Evolutionary conservation across 108 stramenopile genomes (phyloP), one percentile per base, ranked within the genome.

Genomic region (Cyclotella atomus): DNA sequence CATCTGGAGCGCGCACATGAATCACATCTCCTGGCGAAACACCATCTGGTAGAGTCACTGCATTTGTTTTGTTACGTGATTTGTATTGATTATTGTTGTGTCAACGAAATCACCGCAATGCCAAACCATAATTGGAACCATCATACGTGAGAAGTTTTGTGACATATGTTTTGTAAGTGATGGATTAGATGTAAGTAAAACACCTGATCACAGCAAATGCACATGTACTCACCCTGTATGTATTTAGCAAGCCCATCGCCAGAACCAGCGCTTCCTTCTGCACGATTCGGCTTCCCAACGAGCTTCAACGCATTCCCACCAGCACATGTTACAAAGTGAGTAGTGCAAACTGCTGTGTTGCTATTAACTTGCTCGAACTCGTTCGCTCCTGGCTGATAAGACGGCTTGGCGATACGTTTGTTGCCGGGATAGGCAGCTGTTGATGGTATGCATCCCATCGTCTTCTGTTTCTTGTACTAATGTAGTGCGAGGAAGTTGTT

Each of bases 271-370:
- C 0, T 74, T 17, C 28, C 56, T 14, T 68, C 64, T 10, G 79
- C 79, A 19, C 71, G 75, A 44, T 88, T 85, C 60, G 83, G 77
- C 52, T 78, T 77, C 21, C 85, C 89, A 19, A 88, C 81, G 36
- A 91, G 62, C n/a, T 79, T 85, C 60, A 94, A 75, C 12, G 91
- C 93, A 70, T 94, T 94, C 25, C 93, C 93, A 38, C 91, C 90
- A 19, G 90, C 88, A 64, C 90, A 91, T n/a, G 80, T 77, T 0
- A 90, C 88, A 76, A 94, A 94, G 66, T 94, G 93, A 21, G 83
- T 85, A 23, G 77, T 86, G 0, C 90, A 91, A 55, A 84, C 75
- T 8, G 88, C 84, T 7, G 85, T 83, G 24, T 16, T 54, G 6
- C 41, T 47, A 52, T 76, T 53, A 23, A 85, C 67, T 25, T 75